Evolutionary conservation across 1,139 yeast species (phyloP), one percentile per base, ranked within the genome.

Genomic region (Suhomyces coccinellae): DNA sequence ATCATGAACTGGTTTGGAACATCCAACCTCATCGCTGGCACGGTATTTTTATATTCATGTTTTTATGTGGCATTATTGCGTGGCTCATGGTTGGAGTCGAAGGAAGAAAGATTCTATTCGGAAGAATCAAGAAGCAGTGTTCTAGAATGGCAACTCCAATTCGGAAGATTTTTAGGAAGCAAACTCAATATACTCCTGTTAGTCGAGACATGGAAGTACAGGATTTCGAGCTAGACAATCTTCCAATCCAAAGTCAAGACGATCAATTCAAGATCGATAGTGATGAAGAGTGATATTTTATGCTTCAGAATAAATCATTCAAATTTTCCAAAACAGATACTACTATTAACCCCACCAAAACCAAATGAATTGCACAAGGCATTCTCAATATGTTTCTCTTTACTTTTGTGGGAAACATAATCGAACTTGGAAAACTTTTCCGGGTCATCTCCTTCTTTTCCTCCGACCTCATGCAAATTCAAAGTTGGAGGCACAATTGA

Each of bases 301-400:
- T 54, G 16, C 10, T 26, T 7, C 6, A 28, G 14, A 28, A 20
- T 33, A 15, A 10, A 12, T 15, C 15, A 10, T 17, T 13, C n/a
- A 33, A 24, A 71, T 50, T 63, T 72, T 43, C 67, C 72, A 58
- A 80, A 80, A 48, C 74, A 70, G 12, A 88, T 53, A 2, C 95
- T 78, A 12, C 95, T 85, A 64, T 95, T 95, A 7, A 95, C 90
- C 12, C 99, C 99, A 8, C 99, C 99, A 69, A 95, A 93, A 0
- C 99, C 99, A 69, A 95, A 93, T 53, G 97, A 88, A 61, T 95
- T 95, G 45, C 90, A 82, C 55, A 95, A 53, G 0, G 93, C 97
- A 53, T 78, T 75, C 7, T 75, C 58, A 9, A 87, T 60, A 3
- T 62, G 56, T 32, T 64, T 68, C 14, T 62, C 46, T 48, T 68